Conservation (phyloP, 2,329 filamentous ascomycete genomes). For the Colletotrichum cereale region DNA sequence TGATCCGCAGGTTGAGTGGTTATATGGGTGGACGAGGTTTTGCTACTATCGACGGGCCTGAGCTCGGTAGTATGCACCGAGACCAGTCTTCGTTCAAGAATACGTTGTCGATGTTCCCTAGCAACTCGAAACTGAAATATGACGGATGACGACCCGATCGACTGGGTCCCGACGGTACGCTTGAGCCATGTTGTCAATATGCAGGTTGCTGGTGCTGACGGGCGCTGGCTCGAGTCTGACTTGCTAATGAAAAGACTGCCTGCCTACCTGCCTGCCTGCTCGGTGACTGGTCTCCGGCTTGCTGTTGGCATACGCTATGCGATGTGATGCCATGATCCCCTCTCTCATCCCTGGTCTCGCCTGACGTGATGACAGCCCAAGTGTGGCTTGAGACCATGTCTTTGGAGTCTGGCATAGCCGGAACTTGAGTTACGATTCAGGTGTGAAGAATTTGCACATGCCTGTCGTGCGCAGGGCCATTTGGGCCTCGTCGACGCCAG, state of each 20-base stretch:
- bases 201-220: conserved; percentile 28
- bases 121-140: conserved; percentile 18
- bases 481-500: background rate
- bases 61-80: background rate
- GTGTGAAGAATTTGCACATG: conserved; percentile 36
- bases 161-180: conserved; percentile 23
- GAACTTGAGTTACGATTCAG: conserved; percentile 16
- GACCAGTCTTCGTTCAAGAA: background rate
- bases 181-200: conserved; percentile 28
- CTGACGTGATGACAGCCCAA: conserved; percentile 1
- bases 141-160: conserved; percentile 38
- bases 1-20: background rate
- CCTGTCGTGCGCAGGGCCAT: background rate
- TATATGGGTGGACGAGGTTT: background rate
- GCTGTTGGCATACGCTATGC: conserved; percentile 3
- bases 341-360: conserved; percentile 13
- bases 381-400: conserved; percentile 1
- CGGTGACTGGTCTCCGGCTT: background rate
- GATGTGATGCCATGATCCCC: conserved; percentile 8
- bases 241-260: background rate
- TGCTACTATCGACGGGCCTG: background rate
- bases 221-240: conserved; percentile 2
- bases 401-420: background rate
- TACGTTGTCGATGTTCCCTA: conserved; percentile 9
- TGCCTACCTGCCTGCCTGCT: background rate